Percentiles rank a stretch among this genome's conserved stretches.
Conservation (phyloP, 495 filamentous ascomycete genomes). For the Penicillium angulare region DNA sequence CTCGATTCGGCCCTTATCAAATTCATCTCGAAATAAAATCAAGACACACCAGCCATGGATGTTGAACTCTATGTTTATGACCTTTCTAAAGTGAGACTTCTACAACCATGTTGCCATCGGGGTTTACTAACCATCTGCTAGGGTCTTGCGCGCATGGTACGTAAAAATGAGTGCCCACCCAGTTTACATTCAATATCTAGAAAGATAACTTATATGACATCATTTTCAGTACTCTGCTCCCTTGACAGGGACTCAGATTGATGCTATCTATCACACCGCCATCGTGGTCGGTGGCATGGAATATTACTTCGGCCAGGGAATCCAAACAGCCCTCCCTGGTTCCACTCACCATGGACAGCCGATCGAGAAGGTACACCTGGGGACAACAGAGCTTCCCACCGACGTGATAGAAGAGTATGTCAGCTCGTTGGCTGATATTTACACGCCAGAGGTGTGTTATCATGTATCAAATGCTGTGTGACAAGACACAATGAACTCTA, state of each 20-base stretch:
- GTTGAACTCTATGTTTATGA: slow-evolving; percentile 93
- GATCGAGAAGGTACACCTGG: slow-evolving; percentile 72
- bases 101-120: too few relatives aligned
- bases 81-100: slow-evolving; percentile 64
- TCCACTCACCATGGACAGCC: slow-evolving; percentile 82
- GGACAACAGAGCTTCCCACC: slow-evolving; percentile 71
- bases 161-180: slow-evolving; percentile 4
- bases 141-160: slow-evolving; percentile 50
- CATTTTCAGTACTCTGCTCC: slow-evolving; percentile 45
- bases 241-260: slow-evolving; percentile 67
- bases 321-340: slow-evolving; percentile 77
- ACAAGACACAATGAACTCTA: not conserved
- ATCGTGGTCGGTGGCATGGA: slow-evolving; percentile 77
- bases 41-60: slow-evolving; percentile 57
- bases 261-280: slow-evolving; percentile 90
- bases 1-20: not conserved
- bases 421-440: slow-evolving; percentile 76
- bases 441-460: slow-evolving; percentile 67
- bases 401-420: slow-evolving; percentile 90
- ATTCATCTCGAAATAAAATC: not conserved
- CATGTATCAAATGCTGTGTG: not conserved
- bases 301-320: slow-evolving; percentile 72
- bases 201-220: slow-evolving; percentile 7
- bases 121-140: slow-evolving; percentile 25
- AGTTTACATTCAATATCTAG: not conserved